These are phyloP conservation scores for Ceratobasidium sp. DNA, from an alignment of 1,284 basidiomycete genomes.

Conservation along the genomic window DNA sequence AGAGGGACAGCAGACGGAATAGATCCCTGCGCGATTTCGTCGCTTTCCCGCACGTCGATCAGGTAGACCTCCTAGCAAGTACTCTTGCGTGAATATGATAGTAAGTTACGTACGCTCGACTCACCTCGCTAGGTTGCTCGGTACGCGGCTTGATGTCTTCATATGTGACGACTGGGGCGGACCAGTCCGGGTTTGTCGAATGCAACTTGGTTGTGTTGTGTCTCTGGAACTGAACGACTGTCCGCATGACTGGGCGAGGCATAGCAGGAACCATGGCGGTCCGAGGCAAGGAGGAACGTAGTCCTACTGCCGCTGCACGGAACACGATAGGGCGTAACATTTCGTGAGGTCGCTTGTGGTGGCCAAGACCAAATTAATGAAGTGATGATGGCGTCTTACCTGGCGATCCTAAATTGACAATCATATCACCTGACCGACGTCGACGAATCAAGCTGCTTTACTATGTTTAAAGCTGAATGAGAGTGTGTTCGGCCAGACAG, in stretches of 20 bases:
- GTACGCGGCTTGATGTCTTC: conserved; percentile 87
- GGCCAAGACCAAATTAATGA: neutral
- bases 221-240: conserved; percentile 25
- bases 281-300: conserved; percentile 23
- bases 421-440: neutral
- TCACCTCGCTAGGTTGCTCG: conserved; percentile 79
- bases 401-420: neutral
- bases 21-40: conserved; percentile 92
- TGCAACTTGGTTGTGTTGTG: conserved; percentile 33
- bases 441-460: no score
- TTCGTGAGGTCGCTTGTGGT: conserved; percentile 9
- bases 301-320: conserved; percentile 19
- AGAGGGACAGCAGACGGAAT: conserved; percentile 96
- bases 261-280: conserved; percentile 6
- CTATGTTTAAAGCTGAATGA: neutral
- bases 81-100: conserved; percentile 23
- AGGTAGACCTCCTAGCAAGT: conserved; percentile 74
- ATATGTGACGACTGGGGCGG: conserved; percentile 75
- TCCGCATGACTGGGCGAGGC: neutral
- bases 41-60: conserved; percentile 93
- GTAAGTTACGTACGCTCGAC: neutral
- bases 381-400: conserved; percentile 14
- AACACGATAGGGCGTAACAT: conserved; percentile 20
- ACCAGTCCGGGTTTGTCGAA: conserved; percentile 67
- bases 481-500: no score